Evolutionary conservation across 1,139 yeast genomes (phyloP).

Genomic region (Kurtzmaniella natalensis): DNA sequence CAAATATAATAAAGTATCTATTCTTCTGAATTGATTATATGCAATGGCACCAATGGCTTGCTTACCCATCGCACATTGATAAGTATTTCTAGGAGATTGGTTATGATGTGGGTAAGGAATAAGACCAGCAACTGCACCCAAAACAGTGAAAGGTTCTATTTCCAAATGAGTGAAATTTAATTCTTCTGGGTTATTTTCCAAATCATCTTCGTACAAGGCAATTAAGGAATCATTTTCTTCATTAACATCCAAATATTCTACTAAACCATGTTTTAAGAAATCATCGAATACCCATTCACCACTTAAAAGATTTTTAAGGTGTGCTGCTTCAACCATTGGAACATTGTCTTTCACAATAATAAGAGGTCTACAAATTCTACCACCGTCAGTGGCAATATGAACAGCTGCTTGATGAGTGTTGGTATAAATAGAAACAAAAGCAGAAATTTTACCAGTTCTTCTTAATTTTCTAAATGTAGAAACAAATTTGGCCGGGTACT

Average conservation of each 20-base stretch:
- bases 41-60: slow-evolving; percentile 99
- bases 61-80: slow-evolving; percentile 99
- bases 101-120: slow-evolving; percentile 99
- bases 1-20: slow-evolving; percentile 86
- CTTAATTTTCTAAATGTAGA: slow-evolving; percentile 72
- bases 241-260: slow-evolving; percentile 94
- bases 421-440: slow-evolving; percentile 85
- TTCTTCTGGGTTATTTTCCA: slow-evolving; percentile 36
- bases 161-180: slow-evolving; percentile 80
- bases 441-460: slow-evolving; percentile 82
- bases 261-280: slow-evolving; percentile 78
- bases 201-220: slow-evolving; percentile 74
- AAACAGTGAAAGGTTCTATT: slow-evolving; percentile 91
- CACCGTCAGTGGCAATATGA: slow-evolving; percentile 98
- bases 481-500: slow-evolving; percentile 82
- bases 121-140: slow-evolving; percentile 98
- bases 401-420: slow-evolving; percentile 89
- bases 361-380: slow-evolving; percentile 95
- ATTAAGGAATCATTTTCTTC: slow-evolving; percentile 95
- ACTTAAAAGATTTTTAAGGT: slow-evolving; percentile 53
- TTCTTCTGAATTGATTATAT: slow-evolving; percentile 91
- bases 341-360: slow-evolving; percentile 75
- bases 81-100: slow-evolving; percentile 97
- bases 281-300: slow-evolving; percentile 88
- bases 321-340: slow-evolving; percentile 69